Base-by-base conservation (phyloP, 2,329 filamentous ascomycete species). In the Ascochyta lentis region DNA sequence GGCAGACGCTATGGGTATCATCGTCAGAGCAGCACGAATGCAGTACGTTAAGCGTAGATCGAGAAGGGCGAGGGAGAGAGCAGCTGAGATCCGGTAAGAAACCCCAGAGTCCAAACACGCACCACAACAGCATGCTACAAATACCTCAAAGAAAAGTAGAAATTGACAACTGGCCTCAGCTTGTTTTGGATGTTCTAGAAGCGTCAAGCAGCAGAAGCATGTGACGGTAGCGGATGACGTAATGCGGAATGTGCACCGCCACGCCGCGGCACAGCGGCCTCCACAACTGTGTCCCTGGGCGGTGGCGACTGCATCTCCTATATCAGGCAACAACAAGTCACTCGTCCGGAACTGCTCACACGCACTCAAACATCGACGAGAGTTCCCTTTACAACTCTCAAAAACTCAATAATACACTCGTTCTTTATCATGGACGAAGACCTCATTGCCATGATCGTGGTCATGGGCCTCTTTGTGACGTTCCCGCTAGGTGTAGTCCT, bases 401-500 rank as follows among this genome's bases (percentile, higher is more conserved):
- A 8, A 24, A 9, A 9, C 34, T 10, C 26, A 26, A 24, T 12
- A 39, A 6, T 23, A 43, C 2, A 29, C 33, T n/a, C 26, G 13
- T 19, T 13, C 22, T n/a, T 23, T 53, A 62, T 1, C 42, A 71
- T 71, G 68, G 67, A 70, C 56, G 65, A 70, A 66, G 68, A 70
- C 6, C 60, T 70, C 39, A 59, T 71, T 48, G 63, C 63, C 23
- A 54, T 68, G 47, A 53, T 60, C 58, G 57, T 59, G 54, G 58
- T 69, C 19, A 63, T 71, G 59, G 53, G 61, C 49, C 53, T 68
- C 37, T 65, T 70, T 41, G 59, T 71, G 34, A 54, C 62, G 10
- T 65, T 70, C 24, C 68, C 68, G 22, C 50, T 69, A 42, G 42
- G 65, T 39, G 54, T 64, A 19, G 61, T 69, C 47, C 47, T 67